A percentile compares a stretch with the other conserved stretches of the same genome.
Conservation (phyloP, 306 rosid genomes). For the Coriaria nepalensis region DNA sequence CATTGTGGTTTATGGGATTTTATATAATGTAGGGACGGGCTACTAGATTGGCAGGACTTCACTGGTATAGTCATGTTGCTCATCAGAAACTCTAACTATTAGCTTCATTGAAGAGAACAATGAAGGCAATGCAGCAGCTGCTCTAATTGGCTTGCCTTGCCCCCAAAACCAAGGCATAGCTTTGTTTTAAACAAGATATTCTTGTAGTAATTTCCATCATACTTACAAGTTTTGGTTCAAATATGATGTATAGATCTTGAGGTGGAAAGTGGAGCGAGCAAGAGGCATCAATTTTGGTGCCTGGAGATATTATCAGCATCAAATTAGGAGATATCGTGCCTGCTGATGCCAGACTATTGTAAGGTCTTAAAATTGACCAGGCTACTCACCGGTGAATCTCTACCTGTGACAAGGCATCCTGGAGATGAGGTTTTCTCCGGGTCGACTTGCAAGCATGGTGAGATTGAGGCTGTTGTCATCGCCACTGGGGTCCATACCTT, state of each 20-base stretch:
- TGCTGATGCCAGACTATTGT: constrained; percentile 76
- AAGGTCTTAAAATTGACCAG: constrained; percentile 78
- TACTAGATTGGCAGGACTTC: constrained; percentile 84
- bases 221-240: not conserved
- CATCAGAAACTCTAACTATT: constrained; percentile 67
- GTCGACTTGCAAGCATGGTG: constrained; percentile 93
- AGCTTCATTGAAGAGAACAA: constrained; percentile 87
- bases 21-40: constrained; percentile 46
- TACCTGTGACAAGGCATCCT: constrained; percentile 61
- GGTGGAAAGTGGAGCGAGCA: constrained; percentile 72
- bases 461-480: constrained; percentile 74
- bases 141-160: constrained; percentile 94
- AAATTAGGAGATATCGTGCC: constrained; percentile 85
- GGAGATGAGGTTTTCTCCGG: constrained; percentile 76
- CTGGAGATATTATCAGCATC: constrained; percentile 80
- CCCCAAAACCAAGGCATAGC: constrained; percentile 68
- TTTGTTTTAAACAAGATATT: not conserved
- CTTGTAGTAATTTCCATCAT: not conserved
- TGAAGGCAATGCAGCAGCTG: constrained; percentile 89
- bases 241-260: constrained; percentile 36
- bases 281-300: constrained; percentile 71
- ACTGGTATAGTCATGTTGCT: constrained; percentile 68
- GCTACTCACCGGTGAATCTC: constrained; percentile 85
- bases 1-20: not conserved
- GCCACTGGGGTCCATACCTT: constrained; percentile 93